Base-by-base conservation (phyloP, 352 stramenopile genomes). In the Pythium monospermum region DNA sequence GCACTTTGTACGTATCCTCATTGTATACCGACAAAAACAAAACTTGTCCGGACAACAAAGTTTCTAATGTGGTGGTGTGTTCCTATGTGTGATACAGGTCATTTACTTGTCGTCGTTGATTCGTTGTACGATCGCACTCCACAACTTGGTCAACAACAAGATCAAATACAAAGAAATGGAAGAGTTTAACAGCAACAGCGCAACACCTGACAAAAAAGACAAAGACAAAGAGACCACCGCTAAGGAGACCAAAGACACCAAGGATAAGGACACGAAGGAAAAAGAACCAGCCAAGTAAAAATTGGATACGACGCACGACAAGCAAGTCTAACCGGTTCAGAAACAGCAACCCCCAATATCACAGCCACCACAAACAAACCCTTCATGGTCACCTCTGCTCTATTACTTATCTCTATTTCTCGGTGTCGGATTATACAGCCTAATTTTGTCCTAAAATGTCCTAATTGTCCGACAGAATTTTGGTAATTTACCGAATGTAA, bases 141-240 rank as follows among this genome's bases (percentile, higher is more conserved):
- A 99, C 84, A 96, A 99, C 73, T 84, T 99, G 39, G 94, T 99
- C 59, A 97, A 97, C 73, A 99, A 99, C 86, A 99, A 98, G 81
- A 98, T 99, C 74, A 94, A 96, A 67, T 98, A 98, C 83, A 85
- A 84, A 57, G 82, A 95, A 68, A 72, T 77, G 36, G 84, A 93
- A 56, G 83, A 94, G 42, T 64, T 88, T 53, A 64, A 66, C 28
- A 82, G 68, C 28, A 64, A 66, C 28, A 82, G 68, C 28, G 83
- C 78, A 44, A 62, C 54, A 36, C 38, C 61, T 47, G 77, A 87
- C 30, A 91, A 87, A 59, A 85, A 88, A 52, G 75, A 86, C 12
- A 64, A 80, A 32, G 74, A 83, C 49, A 81, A 80, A 57, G 69
- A 85, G 5, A n/a, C n/a, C n/a, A n/a, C n/a, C n/a, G n/a, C n/a